Percentiles rank a stretch among this genome's conserved stretches.
phyloP scores from a whole-genome alignment of 306 rosid species.

The Quercus mongolica region DNA sequence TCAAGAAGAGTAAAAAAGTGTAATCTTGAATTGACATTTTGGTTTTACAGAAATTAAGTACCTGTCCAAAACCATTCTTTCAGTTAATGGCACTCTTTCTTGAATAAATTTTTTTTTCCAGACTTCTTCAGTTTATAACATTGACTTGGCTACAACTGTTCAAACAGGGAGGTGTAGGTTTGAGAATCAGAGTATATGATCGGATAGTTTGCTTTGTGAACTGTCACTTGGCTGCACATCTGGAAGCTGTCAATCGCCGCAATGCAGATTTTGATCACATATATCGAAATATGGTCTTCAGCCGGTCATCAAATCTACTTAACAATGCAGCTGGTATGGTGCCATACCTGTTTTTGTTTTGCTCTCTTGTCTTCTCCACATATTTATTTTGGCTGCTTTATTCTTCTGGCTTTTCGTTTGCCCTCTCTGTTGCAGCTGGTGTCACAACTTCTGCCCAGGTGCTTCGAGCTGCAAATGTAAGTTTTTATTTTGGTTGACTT shows the following conservation, averaged over 20 bases:
- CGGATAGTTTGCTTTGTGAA: slow-evolving; percentile 98
- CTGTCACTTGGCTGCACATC: slow-evolving; percentile 99
- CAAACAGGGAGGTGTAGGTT: slow-evolving; percentile 96
- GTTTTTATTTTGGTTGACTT: slow-evolving; percentile 21
- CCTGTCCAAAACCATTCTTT: not conserved
- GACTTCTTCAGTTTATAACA: slow-evolving; percentile 13
- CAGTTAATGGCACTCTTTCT: not conserved
- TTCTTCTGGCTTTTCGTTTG: slow-evolving; percentile 93
- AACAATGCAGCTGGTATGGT: slow-evolving; percentile 91
- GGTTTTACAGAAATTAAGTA: not conserved
- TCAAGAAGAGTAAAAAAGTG: too few relatives aligned
- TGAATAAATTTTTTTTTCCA: not conserved
- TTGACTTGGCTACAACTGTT: slow-evolving; percentile 29
- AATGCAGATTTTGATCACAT: slow-evolving; percentile 99
- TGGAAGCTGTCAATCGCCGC: slow-evolving; percentile 95
- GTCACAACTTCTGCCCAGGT: slow-evolving; percentile 72
- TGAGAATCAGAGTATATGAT: slow-evolving; percentile 95
- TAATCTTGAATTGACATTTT: too few relatives aligned
- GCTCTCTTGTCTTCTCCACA: slow-evolving; percentile 89
- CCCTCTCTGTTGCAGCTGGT: slow-evolving; percentile 89
- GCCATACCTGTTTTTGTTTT: slow-evolving; percentile 78
- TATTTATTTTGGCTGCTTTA: slow-evolving; percentile 94
- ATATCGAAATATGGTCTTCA: slow-evolving; percentile 87
- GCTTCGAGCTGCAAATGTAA: slow-evolving; percentile 73
- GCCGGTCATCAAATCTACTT: slow-evolving; percentile 74